A percentile compares a stretch with the other conserved stretches of the same genome.
Evolutionary conservation across 2,329 filamentous ascomycete species (phyloP).

Genomic region (Fusarium ambrosium): DNA sequence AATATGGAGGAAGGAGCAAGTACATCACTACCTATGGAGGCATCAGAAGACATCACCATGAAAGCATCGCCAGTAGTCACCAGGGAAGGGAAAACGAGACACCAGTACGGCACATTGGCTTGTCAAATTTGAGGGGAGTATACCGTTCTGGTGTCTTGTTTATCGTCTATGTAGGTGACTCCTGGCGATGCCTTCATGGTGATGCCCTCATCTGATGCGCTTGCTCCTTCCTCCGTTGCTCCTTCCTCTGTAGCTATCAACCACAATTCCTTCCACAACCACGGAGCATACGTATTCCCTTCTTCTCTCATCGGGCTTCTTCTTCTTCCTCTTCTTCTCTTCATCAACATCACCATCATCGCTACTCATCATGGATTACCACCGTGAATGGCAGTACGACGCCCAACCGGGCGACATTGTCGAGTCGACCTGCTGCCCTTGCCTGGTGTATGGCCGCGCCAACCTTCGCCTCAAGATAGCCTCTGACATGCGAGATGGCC

Average conservation of each 20-base stretch:
- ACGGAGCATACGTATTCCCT: neutral
- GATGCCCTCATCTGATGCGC: neutral
- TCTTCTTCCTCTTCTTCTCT: neutral
- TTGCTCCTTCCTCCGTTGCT: neutral
- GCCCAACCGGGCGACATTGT: neutral
- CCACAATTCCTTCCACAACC: neutral
- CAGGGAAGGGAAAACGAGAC: too few species aligned
- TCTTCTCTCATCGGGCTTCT: neutral
- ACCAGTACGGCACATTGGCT: too few species aligned
- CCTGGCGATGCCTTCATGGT: neutral
- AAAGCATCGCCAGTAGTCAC: too few species aligned
- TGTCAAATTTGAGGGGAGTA: too few species aligned
- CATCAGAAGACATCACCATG: too few species aligned
- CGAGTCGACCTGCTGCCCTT: constrained; percentile 17
- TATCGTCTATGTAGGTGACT: too few species aligned
- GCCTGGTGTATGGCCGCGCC: constrained; percentile 19
- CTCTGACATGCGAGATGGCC: neutral
- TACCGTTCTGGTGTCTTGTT: too few species aligned
- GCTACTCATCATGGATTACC: neutral
- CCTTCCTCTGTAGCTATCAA: neutral
- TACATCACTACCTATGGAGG: too few species aligned
- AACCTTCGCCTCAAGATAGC: constrained; percentile 7
- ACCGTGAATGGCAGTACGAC: constrained; percentile 5
- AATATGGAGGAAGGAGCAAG: too few species aligned
- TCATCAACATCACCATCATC: neutral